Evolutionary conservation across 208 protist species (phyloP).

Genomic region (Acanthamoeba royreba): DNA sequence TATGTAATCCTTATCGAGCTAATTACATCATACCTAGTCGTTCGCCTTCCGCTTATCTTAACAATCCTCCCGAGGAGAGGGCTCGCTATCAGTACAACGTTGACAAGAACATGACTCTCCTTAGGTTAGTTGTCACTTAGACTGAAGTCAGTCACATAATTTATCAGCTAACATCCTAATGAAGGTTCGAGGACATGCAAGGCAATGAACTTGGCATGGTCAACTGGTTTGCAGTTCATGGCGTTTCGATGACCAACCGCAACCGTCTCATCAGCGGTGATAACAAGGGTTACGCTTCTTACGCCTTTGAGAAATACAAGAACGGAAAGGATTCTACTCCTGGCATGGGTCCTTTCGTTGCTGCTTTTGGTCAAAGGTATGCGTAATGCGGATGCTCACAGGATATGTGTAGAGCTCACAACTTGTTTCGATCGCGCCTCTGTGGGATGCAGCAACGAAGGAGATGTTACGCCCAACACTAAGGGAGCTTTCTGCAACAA

Average conservation of each 20-base stretch:
- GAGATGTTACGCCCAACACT: conserved; percentile 72
- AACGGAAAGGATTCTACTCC: conserved; percentile 43
- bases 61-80: conserved; percentile 69
- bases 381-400: not conserved
- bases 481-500: conserved; percentile 57
- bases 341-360: conserved; percentile 65
- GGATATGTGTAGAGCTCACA: not conserved
- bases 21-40: conserved; percentile 14
- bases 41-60: conserved; percentile 63
- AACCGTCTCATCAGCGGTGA: conserved; percentile 73
- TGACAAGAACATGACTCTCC: conserved; percentile 69
- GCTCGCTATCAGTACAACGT: conserved; percentile 62
- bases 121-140: not conserved
- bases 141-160: not conserved
- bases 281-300: conserved; percentile 76
- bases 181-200: conserved; percentile 44
- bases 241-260: conserved; percentile 73
- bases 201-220: conserved; percentile 59
- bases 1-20: not conserved
- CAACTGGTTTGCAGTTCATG: conserved; percentile 71
- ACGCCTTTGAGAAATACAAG: conserved; percentile 59
- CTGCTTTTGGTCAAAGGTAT: conserved; percentile 64
- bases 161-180: not conserved
- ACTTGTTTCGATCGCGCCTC: not conserved
- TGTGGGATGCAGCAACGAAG: conserved; percentile 47